Evolutionary conservation across 352 stramenopile genomes (phyloP), one percentile per base, ranked within the genome.

Genomic region (Pythium guiyangense): DNA sequence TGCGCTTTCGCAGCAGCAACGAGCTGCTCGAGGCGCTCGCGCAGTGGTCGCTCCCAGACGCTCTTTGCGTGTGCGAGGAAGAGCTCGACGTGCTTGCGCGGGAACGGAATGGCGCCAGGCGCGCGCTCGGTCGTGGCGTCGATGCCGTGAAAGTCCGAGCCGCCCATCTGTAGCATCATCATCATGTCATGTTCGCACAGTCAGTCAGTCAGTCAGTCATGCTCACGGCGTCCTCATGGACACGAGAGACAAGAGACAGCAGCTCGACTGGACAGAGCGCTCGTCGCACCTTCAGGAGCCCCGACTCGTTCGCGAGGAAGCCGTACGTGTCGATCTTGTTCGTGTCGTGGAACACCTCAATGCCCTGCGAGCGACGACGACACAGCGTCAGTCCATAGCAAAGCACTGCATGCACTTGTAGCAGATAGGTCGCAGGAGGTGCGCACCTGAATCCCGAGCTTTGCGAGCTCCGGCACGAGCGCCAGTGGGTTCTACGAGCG

Each of bases 291-390:
- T 75, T 86, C 26, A 94, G 62, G 11, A 94, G 62, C 2, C 70
- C 62, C 18, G 77, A 90, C 64, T 94, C 84, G 27, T 69, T 81
- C n/a, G 84, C 84, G 22, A 91, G 66, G 9, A 64, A 65, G 10
- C 82, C 79, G 64, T 94, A 94, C 65, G 88, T 77, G 59, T 92
- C 79, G 57, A 94, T 88, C 63, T 92, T 94, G 54, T 66, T 73
- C 12, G 64, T 76, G 52, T 92, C 83, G 54, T 92, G 81, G 53
- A 88, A 94, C 26, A 94, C 84, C 45, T 94, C 84, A 17, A 94
- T 63, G 34, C 84, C 84, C 78, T 94, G 57, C 31, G 18, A 12
- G 9, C n/a, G 42, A 37, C 25, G 25, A 47, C 6, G 25, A 22
- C 40, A 46, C 4, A 39, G 35, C 4, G 45, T 42, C 2, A 59